Conservation (phyloP, 257 asterid genomes). For the Linaria vulgaris region DNA sequence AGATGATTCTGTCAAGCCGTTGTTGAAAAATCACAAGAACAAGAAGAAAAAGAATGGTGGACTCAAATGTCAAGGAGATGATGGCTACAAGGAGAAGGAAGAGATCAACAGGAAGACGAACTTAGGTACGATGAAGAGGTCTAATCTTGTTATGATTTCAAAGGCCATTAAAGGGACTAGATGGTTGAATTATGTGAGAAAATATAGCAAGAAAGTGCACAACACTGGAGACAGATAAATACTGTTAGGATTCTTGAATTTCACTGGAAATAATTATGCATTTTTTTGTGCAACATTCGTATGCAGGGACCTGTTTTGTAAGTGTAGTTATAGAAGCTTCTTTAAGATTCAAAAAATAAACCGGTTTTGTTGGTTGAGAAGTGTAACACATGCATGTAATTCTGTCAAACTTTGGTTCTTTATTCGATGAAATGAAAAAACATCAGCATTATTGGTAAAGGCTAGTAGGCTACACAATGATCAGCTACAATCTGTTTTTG, state of each 20-base stretch:
- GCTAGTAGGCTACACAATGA: no score
- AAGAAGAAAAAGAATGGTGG: conserved; percentile 28
- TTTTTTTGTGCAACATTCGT: not conserved
- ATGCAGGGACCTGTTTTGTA: no score
- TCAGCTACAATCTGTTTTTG: no score
- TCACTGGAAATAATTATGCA: not conserved
- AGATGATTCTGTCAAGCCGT: conserved; percentile 27
- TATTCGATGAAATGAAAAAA: no score
- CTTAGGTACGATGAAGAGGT: conserved; percentile 67
- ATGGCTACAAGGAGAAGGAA: no score
- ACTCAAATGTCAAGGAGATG: not conserved
- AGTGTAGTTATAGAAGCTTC: no score
- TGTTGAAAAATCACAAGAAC: conserved; percentile 12
- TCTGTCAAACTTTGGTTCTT: no score
- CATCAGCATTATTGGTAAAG: no score
- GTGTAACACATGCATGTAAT: no score
- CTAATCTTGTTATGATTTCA: conserved; percentile 65
- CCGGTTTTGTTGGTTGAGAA: no score
- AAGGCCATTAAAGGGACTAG: conserved; percentile 84
- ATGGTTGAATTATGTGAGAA: conserved; percentile 63
- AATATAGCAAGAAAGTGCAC: conserved; percentile 82
- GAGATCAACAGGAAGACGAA: conserved; percentile 70
- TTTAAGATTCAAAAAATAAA: no score
- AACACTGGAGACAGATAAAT: conserved; percentile 56
- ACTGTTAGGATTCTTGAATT: not conserved